Evolutionary conservation across 768 basidiomycete species (phyloP).

Genomic region (Leccinum pellstonianum): DNA sequence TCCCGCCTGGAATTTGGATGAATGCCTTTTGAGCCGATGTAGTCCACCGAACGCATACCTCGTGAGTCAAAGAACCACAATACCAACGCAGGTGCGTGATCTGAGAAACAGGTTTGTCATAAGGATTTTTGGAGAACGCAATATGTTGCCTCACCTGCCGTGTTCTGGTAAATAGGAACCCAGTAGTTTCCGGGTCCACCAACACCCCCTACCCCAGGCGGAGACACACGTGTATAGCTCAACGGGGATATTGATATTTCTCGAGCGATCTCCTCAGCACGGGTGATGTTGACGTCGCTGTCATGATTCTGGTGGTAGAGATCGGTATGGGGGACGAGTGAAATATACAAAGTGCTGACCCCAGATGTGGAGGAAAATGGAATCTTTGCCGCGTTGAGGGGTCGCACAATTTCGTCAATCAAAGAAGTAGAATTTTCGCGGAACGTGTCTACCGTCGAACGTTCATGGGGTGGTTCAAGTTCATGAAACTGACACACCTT

Average conservation of each 20-base stretch:
- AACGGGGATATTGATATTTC: conserved; percentile 53
- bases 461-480: neutral
- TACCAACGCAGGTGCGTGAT: conserved; percentile 51
- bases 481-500: conserved; percentile 39
- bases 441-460: conserved; percentile 51
- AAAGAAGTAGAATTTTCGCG: conserved; percentile 63
- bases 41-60: conserved; percentile 34
- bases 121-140: neutral
- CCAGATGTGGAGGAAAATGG: conserved; percentile 73
- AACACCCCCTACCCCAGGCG: conserved; percentile 59
- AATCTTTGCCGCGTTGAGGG: conserved; percentile 53
- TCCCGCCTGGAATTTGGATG: conserved; percentile 41
- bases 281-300: conserved; percentile 70
- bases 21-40: neutral
- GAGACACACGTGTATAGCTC: conserved; percentile 63
- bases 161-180: conserved; percentile 60
- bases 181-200: conserved; percentile 73
- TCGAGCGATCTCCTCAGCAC: conserved; percentile 61
- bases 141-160: conserved; percentile 28
- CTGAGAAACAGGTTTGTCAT: conserved; percentile 1
- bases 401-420: conserved; percentile 62
- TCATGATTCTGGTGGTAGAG: conserved; percentile 60
- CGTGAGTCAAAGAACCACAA: conserved; percentile 80
- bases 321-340: neutral
- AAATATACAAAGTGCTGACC: conserved; percentile 38